Base-by-base conservation (phyloP, 164 flowering plant genomes). In the Chloranthus sessilifolius region DNA sequence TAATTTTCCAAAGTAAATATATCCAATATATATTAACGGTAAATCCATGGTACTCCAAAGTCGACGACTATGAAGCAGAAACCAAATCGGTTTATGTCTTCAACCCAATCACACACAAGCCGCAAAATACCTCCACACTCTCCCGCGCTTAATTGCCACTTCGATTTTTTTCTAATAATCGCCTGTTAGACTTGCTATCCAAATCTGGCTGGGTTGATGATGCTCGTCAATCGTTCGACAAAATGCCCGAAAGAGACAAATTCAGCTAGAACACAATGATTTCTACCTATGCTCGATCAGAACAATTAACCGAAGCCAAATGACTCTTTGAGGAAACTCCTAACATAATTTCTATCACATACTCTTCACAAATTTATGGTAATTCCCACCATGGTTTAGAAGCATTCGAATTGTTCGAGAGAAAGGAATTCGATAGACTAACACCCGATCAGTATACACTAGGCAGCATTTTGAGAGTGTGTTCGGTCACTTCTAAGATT, bases 351-450 rank as follows among this genome's bases (percentile, higher is more conserved):
- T 63, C 78, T 1, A 61, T 81, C 16, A 66, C 89, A 12, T 90
- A 96, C 96, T 79, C 88, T 26, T 63, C 92, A 0, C 70, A 85
- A 9, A 75, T 91, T 55, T 78, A 90, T 12, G 98, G 98, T 38
- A 77, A 68, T 55, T 70, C 74, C 37, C 69, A 59, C 24, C 23
- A 63, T 43, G 90, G 84, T 38, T 35, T 11, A 37, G 82, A 78
- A 61, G 82, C 77, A 1, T 50, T 87, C 41, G 70, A 65, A 12
- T 56, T 76, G 67, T 82, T 82, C 47, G 58, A 69, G 71, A 34
- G 68, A 70, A 90, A 87, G 98, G 74, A 62, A 40, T 31, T 58
- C n/a, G 79, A 82, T 34, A 87, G 95, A n/a, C 58, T 51, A 24
- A 68, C 33, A 33, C 89, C 91, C 2, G 80, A 48, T 47, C 83